These are phyloP conservation scores for Fusarium sp. DNA, from an alignment of 2,329 filamentous ascomycete genomes.

Conservation along the genomic window DNA sequence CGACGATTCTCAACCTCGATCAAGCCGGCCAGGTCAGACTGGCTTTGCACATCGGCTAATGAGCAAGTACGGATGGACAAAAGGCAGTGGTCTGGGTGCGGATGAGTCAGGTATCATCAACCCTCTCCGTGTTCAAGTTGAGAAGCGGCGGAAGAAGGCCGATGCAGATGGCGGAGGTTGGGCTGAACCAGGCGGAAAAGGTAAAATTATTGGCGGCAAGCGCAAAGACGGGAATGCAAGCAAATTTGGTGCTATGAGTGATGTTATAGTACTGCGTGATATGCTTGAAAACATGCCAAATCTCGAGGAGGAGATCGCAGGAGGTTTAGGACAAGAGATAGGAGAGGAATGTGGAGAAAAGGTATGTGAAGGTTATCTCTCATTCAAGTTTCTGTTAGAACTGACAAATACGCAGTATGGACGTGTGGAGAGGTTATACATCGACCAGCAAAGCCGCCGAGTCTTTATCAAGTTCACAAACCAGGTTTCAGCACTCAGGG, in stretches of 20 bases:
- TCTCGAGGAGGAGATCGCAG: slow-evolving; percentile 79
- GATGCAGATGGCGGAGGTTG: slow-evolving; percentile 85
- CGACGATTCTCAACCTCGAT: slow-evolving; percentile 58
- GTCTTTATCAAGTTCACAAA: slow-evolving; percentile 97
- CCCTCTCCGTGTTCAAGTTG: slow-evolving; percentile 83
- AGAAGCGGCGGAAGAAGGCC: slow-evolving; percentile 83
- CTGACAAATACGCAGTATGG: slow-evolving; percentile 71
- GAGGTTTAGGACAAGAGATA: slow-evolving; percentile 88
- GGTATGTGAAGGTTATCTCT: slow-evolving; percentile 51
- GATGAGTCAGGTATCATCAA: slow-evolving; percentile 85
- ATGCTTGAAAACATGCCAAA: slow-evolving; percentile 88
- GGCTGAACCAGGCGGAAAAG: slow-evolving; percentile 74
- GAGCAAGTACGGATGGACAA: slow-evolving; percentile 92
- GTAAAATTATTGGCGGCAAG: slow-evolving; percentile 84
- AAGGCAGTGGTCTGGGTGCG: slow-evolving; percentile 88
- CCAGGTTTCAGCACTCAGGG: slow-evolving; percentile 83
- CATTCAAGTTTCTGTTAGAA: background rate
- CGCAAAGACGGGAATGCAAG: slow-evolving; percentile 57
- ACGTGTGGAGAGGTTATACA: slow-evolving; percentile 80
- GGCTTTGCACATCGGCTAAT: slow-evolving; percentile 90
- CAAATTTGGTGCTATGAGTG: slow-evolving; percentile 79
- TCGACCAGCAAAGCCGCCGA: slow-evolving; percentile 71
- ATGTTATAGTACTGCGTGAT: slow-evolving; percentile 82
- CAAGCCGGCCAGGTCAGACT: slow-evolving; percentile 79
- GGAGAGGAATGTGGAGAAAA: slow-evolving; percentile 91